Conservation (phyloP, 2,329 filamentous ascomycete species). For the Pleoardoris graminearum region DNA sequence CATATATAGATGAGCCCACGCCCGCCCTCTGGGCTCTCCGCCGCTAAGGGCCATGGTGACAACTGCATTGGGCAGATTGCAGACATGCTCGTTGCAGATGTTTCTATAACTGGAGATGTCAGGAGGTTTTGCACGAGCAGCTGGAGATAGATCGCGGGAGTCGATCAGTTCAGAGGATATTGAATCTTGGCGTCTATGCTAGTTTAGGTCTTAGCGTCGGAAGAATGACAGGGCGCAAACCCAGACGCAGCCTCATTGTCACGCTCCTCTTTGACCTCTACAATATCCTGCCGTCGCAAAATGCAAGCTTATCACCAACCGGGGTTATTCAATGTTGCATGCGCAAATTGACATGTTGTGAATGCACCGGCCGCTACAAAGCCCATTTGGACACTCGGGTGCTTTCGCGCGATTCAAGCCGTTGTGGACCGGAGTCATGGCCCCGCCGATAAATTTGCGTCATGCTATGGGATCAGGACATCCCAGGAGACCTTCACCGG, state of each 20-base stretch:
- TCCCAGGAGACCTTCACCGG: background rate
- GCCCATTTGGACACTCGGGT: background rate
- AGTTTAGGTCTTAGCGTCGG: background rate
- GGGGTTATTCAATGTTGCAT: too few relatives aligned
- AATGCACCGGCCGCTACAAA: too few relatives aligned
- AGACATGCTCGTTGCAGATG: background rate
- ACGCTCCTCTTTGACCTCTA: background rate
- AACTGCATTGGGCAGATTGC: conserved; percentile 6
- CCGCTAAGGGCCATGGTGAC: background rate
- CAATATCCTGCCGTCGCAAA: background rate
- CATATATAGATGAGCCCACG: background rate
- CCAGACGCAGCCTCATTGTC: background rate
- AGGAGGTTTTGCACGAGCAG: conserved; percentile 6
- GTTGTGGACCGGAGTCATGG: background rate
- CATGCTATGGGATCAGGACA: background rate
- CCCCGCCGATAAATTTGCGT: too few relatives aligned
- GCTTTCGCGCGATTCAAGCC: background rate
- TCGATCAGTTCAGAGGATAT: conserved; percentile 6
- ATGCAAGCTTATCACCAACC: too few relatives aligned
- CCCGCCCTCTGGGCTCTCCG: background rate
- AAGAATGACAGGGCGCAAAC: background rate
- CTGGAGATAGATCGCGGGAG: conserved; percentile 7
- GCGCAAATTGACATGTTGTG: too few relatives aligned
- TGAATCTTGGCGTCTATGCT: background rate
- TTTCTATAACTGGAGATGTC: conserved; percentile 1